Evolutionary conservation across 78 protist species (phyloP), one percentile per base, ranked within the genome.

Genomic region (Dictyostelium discoideum): DNA sequence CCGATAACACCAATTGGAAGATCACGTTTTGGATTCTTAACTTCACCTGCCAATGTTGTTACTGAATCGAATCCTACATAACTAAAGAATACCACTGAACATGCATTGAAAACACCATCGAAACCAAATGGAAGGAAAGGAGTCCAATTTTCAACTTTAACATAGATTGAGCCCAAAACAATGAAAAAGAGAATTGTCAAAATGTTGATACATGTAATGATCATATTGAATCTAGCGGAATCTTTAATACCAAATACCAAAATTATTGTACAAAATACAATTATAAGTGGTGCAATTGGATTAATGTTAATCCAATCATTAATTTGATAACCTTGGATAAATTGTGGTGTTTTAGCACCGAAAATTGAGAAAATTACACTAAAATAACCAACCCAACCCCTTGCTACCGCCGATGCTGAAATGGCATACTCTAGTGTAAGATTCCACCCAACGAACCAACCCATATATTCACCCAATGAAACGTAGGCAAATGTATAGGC

Each of bases 41-140:
- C 88, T 89, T 96, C 97, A 69, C 89, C 94, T 2, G 97, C 92
- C 14, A 93, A 32, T 22, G 97, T 93, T 9, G 93, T 78, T 10
- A 96, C 95, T 5, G 97, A 73, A 63, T 97, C 98, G 85, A 97
- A 97, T 22, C 98, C 98, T 13, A 97, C 89, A 81, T 85, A 94
- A 63, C 93, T 57, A 69, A 97, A 97, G 94, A 97, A 97, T 8
- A 97, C 57, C 3, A 46, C 74, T n/a, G 96, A 93, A 40, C 93
- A 82, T 13, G 96, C 98, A 14, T 84, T 50, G 60, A 90, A 80
- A 3, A 93, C 92, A 32, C 97, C 98, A 50, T 26, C 40, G 24
- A 84, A 32, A 54, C 96, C 96, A 73, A 77, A 96, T 50, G 98
- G 98, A 16, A 97, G 42, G 76, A 97, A 97, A 32, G 95, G 96